Percentiles rank a stretch among this genome's conserved stretches.
phyloP scores from a whole-genome alignment of 176 grass and related monocot genomes.

The Elymus sibiricus region DNA sequence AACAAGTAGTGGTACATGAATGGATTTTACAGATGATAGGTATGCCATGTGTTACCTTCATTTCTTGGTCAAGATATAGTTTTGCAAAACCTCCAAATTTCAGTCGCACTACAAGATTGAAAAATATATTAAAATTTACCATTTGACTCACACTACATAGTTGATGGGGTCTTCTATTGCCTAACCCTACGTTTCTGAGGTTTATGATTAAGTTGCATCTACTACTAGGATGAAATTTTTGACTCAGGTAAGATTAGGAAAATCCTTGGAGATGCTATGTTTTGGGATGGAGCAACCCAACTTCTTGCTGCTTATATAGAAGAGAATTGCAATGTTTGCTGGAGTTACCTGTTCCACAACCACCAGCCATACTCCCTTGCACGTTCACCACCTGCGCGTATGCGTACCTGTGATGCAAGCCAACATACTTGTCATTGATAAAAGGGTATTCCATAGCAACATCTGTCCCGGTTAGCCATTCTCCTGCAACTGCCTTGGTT shows the following conservation, averaged over 20 bases:
- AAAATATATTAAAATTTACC: neutral
- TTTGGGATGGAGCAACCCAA: too few species aligned
- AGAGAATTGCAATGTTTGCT: neutral
- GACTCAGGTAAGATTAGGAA: too few species aligned
- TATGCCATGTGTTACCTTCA: neutral
- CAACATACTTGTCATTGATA: slow-evolving; percentile 27
- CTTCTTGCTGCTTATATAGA: neutral
- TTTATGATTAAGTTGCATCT: too few species aligned
- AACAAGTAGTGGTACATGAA: neutral
- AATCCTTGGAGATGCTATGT: too few species aligned
- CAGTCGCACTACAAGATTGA: neutral
- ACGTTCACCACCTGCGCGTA: slow-evolving; percentile 28
- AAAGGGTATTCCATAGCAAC: slow-evolving; percentile 16
- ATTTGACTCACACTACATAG: neutral
- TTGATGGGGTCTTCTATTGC: neutral
- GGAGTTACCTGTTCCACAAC: neutral
- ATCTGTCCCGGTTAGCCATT: slow-evolving; percentile 18
- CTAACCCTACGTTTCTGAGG: too few species aligned
- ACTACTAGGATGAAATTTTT: too few species aligned
- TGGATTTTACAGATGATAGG: neutral
- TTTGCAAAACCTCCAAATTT: slow-evolving; percentile 18
- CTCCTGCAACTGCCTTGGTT: slow-evolving; percentile 1
- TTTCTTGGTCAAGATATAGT: slow-evolving; percentile 4
- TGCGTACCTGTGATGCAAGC: slow-evolving; percentile 15
- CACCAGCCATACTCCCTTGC: neutral